Conservation (phyloP, 768 basidiomycete genomes). For the Chlorophyllum brunneum region DNA sequence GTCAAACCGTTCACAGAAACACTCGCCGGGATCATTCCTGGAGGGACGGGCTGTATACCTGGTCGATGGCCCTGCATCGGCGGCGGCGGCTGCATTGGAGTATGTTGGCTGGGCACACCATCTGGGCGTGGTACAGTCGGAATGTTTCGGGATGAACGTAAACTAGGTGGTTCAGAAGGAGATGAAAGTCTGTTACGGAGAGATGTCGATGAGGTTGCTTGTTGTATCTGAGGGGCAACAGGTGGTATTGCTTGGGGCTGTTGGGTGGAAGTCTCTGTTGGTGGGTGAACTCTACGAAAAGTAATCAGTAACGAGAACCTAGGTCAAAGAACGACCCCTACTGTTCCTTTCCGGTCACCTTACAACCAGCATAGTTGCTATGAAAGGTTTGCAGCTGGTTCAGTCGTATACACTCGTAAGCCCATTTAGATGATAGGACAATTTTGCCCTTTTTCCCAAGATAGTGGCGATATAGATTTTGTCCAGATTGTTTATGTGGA, state of each 20-base stretch:
- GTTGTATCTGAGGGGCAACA: conserved; percentile 14
- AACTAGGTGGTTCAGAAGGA: conserved; percentile 1
- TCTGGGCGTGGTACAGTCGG: not conserved
- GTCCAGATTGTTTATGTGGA: conserved; percentile 73
- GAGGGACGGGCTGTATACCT: conserved; percentile 6
- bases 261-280: not conserved
- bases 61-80: conserved; percentile 15
- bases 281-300: conserved; percentile 3
- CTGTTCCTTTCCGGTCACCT: conserved; percentile 73
- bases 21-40: conserved; percentile 8
- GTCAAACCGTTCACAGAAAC: conserved; percentile 10
- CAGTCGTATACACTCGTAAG: conserved; percentile 69
- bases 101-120: conserved; percentile 4
- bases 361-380: conserved; percentile 77
- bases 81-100: conserved; percentile 13
- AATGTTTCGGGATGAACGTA: not conserved
- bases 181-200: conserved; percentile 2
- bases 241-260: conserved; percentile 6
- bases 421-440: conserved; percentile 71
- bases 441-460: conserved; percentile 76
- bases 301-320: not conserved
- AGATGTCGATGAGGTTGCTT: not conserved
- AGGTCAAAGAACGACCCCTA: conserved; percentile 22
- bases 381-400: conserved; percentile 71
- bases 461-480: conserved; percentile 78